Evolutionary conservation across 208 protist species (phyloP).

Genomic region (Blechomonas ayalai): DNA sequence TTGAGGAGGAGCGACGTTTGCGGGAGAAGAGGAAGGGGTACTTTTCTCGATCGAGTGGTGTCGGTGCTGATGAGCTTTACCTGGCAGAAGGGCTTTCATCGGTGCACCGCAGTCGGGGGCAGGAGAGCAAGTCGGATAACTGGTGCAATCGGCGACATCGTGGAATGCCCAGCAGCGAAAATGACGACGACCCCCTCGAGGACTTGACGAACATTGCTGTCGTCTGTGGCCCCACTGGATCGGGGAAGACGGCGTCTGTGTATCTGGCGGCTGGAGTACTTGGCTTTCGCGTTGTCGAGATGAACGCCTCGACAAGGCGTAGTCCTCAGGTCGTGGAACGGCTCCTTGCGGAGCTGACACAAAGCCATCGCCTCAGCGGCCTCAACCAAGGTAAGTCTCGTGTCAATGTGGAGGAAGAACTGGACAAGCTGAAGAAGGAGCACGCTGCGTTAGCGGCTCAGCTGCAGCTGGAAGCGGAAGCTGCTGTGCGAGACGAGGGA

Average conservation of each 20-base stretch:
- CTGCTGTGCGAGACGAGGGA: conserved; percentile 10
- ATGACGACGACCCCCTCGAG: conserved; percentile 11
- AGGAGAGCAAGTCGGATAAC: too few relatives aligned
- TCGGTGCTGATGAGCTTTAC: too few relatives aligned
- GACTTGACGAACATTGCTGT: conserved; percentile 81
- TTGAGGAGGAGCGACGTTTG: conserved; percentile 21
- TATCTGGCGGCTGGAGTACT: conserved; percentile 70
- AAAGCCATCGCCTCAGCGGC: conserved; percentile 50
- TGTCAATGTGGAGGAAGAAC: conserved; percentile 57
- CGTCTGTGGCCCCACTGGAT: conserved; percentile 54
- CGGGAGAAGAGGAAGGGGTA: conserved; percentile 50
- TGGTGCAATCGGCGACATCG: neutral
- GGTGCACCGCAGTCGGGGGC: too few relatives aligned
- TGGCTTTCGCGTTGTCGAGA: conserved; percentile 73
- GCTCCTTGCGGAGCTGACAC: conserved; percentile 75
- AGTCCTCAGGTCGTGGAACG: conserved; percentile 62
- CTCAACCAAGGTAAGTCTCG: conserved; percentile 15
- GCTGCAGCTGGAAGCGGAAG: conserved; percentile 11
- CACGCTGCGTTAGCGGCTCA: conserved; percentile 22
- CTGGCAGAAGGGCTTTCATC: too few relatives aligned
- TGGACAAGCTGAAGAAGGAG: conserved; percentile 55
- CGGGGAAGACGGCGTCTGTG: conserved; percentile 73
- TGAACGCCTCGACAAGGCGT: conserved; percentile 67
- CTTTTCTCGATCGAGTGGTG: conserved; percentile 55
- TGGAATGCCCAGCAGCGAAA: conserved; percentile 3